A percentile compares a stretch with the other conserved stretches of the same genome.
Conservation (phyloP, 2,329 filamentous ascomycete species). For the Albifimbria verrucaria region DNA sequence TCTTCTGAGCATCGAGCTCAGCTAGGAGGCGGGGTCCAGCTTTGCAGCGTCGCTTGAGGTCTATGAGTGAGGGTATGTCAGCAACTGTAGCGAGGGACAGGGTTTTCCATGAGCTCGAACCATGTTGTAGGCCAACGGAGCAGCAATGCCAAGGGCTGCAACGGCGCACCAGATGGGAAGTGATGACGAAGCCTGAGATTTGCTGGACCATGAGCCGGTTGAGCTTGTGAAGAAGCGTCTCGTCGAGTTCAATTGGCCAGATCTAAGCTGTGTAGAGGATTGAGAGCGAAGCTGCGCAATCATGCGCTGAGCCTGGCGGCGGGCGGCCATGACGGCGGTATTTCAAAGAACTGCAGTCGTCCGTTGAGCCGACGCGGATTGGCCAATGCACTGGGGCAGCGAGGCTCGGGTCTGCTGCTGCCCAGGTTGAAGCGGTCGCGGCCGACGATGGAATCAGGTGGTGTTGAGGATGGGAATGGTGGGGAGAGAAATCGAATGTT, state of each 20-base stretch:
- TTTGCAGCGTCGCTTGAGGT: constrained; percentile 37
- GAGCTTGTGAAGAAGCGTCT: constrained; percentile 23
- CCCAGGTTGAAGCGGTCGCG: neutral
- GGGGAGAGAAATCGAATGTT: constrained; percentile 4
- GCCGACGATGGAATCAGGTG: neutral
- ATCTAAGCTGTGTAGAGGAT: constrained; percentile 17
- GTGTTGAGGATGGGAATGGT: neutral
- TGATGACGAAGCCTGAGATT: constrained; percentile 13
- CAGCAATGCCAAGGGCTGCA: constrained; percentile 47
- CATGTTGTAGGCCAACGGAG: constrained; percentile 56
- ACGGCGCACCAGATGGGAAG: constrained; percentile 29
- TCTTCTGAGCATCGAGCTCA: constrained; percentile 77
- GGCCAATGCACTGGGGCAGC: neutral
- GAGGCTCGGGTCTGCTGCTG: neutral
- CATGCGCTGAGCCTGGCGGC: constrained; percentile 25
- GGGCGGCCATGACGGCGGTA: constrained; percentile 24
- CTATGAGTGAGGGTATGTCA: constrained; percentile 27
- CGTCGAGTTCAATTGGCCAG: constrained; percentile 21
- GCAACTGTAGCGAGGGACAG: constrained; percentile 2
- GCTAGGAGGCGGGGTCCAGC: constrained; percentile 71
- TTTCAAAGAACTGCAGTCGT: neutral
- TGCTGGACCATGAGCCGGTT: constrained; percentile 14
- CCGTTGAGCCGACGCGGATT: neutral
- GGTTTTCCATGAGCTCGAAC: constrained; percentile 31
- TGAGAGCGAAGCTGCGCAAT: constrained; percentile 22